Conservation (phyloP, 345 rosid genomes). For the Gossypium herbaceum region DNA sequence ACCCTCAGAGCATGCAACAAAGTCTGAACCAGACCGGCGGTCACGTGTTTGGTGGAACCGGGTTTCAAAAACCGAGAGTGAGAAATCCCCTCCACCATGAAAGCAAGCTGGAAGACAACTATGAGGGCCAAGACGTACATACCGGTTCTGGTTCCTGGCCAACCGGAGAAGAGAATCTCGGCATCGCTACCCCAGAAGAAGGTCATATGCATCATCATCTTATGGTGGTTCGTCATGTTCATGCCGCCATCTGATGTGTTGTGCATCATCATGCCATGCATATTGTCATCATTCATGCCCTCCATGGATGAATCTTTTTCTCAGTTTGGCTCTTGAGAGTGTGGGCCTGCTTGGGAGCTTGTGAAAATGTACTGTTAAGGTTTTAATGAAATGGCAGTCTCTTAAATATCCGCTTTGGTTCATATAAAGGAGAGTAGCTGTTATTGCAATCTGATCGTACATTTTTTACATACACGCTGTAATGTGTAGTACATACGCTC, state of each 20-base stretch:
- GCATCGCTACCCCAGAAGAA: slow-evolving; percentile 70
- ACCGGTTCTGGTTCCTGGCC: slow-evolving; percentile 35
- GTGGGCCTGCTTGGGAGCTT: neutral
- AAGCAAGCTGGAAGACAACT: slow-evolving; percentile 26
- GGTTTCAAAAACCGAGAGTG: slow-evolving; percentile 31
- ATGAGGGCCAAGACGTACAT: slow-evolving; percentile 39
- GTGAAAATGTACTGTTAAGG: neutral
- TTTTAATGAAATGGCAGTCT: too few species aligned
- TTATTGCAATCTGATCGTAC: too few species aligned
- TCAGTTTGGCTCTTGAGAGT: too few species aligned
- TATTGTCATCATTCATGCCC: slow-evolving; percentile 31
- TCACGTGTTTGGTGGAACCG: slow-evolving; percentile 19
- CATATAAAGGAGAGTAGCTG: too few species aligned
- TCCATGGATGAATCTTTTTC: neutral
- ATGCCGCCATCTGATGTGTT: slow-evolving; percentile 6
- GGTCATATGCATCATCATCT: slow-evolving; percentile 58
- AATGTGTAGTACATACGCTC: too few species aligned
- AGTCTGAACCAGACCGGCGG: slow-evolving; percentile 48
- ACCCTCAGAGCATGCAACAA: slow-evolving; percentile 43
- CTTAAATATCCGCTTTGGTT: too few species aligned
- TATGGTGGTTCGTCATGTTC: slow-evolving; percentile 11
- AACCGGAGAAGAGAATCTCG: slow-evolving; percentile 38
- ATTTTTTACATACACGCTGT: too few species aligned
- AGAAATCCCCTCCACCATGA: slow-evolving; percentile 30
- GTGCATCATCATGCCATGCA: slow-evolving; percentile 28